Evolutionary conservation across 768 basidiomycete genomes (phyloP).

Genomic region (Lactarius hatsudake): DNA sequence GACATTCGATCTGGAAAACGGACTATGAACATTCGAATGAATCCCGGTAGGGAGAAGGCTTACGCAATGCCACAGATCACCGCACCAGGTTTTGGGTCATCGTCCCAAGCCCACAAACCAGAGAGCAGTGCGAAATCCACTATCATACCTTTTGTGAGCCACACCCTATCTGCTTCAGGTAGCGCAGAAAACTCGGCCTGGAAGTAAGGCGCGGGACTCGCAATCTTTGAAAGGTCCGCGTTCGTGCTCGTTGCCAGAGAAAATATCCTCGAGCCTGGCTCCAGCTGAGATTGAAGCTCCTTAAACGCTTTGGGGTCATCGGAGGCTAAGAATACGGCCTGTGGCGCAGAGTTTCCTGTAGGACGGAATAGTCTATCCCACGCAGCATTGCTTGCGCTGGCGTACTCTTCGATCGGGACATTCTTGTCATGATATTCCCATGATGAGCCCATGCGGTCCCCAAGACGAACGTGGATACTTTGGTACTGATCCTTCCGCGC

Average conservation of each 20-base stretch:
- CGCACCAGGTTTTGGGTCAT: conserved; percentile 48
- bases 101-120: conserved; percentile 54
- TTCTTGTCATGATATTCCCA: conserved; percentile 43
- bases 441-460: conserved; percentile 50
- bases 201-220: conserved; percentile 52
- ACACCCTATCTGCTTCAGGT: conserved; percentile 40
- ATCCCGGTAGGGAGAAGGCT: conserved; percentile 25
- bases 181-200: conserved; percentile 50
- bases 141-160: conserved; percentile 60
- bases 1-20: conserved; percentile 49
- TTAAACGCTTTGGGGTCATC: conserved; percentile 49
- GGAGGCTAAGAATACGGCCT: conserved; percentile 57
- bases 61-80: conserved; percentile 60
- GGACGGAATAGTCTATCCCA: conserved; percentile 40
- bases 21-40: neutral
- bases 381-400: conserved; percentile 41
- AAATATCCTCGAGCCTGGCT: conserved; percentile 39
- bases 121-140: conserved; percentile 66
- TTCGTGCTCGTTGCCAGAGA: conserved; percentile 45
- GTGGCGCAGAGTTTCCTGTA: conserved; percentile 29
- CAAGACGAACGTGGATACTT: conserved; percentile 61
- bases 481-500: conserved; percentile 39
- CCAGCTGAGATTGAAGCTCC: conserved; percentile 44
- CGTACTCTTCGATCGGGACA: conserved; percentile 51
- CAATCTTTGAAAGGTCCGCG: conserved; percentile 44